Evolutionary conservation across 2,329 filamentous ascomycete species (phyloP), one percentile per base, ranked within the genome.

Genomic region (Fusarium sp.): DNA sequence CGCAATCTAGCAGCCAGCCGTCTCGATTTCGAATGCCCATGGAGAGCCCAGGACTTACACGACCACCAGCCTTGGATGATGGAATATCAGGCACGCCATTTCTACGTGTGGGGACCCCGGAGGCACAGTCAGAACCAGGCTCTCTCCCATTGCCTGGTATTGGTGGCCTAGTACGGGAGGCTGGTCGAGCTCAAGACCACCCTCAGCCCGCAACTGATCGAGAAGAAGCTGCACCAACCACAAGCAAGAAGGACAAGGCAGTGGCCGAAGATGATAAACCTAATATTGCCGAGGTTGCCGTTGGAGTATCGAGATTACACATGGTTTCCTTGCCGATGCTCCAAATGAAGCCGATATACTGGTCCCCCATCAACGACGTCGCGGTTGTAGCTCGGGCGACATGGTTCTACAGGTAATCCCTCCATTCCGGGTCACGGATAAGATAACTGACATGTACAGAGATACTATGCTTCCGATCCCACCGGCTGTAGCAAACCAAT

Each of bases 301-400:
- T 98, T 1, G 95, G 95, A 0, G 82, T 95, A 6, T 96, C 93
- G n/a, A 86, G 93, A 65, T 81, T 99, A 55, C 94, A 99, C 73
- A 85, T 93, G 70, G 94, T 98, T 2, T 88, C 91, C 55, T 82
- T 98, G 68, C 93, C 94, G 22, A 85, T 85, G 49, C 78, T 96
- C 31, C 84, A 91, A 71, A 96, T 99, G 93, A 92, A 93, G 75
- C 95, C 95, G 0, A 97, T 98, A 58, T 99, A 99, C 74, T 99
- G 95, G 95, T 93, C 90, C 15, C 94, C 95, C 7, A 85, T 98
- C 29, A 93, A 96, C 70, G 95, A 98, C 71, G 85, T 96, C 29
- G 90, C 92, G 7, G 82, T 88, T 32, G 93, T 98, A 2, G 83
- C 90, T 54, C 85, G 95, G 65, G 93, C 91, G 1, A 98, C 94